phyloP scores from a whole-genome alignment of 2,329 filamentous ascomycete species.

The Claviceps digitariae region DNA sequence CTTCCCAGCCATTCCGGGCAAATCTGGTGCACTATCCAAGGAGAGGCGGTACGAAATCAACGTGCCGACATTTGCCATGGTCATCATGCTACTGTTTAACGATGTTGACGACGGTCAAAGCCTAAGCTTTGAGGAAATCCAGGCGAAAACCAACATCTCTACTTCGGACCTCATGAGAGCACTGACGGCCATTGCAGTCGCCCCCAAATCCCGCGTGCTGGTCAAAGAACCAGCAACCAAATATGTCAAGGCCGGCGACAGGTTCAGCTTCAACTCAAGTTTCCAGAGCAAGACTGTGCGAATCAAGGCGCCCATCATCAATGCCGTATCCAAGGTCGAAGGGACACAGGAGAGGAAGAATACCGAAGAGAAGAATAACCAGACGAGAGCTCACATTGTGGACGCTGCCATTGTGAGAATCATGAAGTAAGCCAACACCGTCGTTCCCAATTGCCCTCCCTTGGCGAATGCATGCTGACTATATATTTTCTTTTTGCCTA shows the following conservation, averaged over 20 bases:
- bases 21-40: constrained; percentile 45
- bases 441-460: background rate
- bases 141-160: constrained; percentile 68
- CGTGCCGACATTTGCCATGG: constrained; percentile 84
- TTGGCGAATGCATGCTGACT: background rate
- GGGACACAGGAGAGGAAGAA: constrained; percentile 53
- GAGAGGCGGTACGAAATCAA: constrained; percentile 78
- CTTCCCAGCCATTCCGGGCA: constrained; percentile 59
- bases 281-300: constrained; percentile 75
- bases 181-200: constrained; percentile 68
- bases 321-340: constrained; percentile 72
- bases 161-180: constrained; percentile 59
- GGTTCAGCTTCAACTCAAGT: constrained; percentile 67
- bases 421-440: constrained; percentile 56
- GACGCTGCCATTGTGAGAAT: constrained; percentile 69
- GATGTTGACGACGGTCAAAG: constrained; percentile 42
- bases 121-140: constrained; percentile 62
- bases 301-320: constrained; percentile 81
- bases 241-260: constrained; percentile 61
- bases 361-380: constrained; percentile 64
- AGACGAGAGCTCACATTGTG: constrained; percentile 55
- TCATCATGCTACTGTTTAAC: constrained; percentile 84
- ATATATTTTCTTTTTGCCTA: background rate
- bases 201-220: constrained; percentile 70
- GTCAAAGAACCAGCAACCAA: constrained; percentile 70